These are phyloP conservation scores for Microsporum canis DNA, from an alignment of 2,329 filamentous ascomycete genomes.

Conservation along the genomic window DNA sequence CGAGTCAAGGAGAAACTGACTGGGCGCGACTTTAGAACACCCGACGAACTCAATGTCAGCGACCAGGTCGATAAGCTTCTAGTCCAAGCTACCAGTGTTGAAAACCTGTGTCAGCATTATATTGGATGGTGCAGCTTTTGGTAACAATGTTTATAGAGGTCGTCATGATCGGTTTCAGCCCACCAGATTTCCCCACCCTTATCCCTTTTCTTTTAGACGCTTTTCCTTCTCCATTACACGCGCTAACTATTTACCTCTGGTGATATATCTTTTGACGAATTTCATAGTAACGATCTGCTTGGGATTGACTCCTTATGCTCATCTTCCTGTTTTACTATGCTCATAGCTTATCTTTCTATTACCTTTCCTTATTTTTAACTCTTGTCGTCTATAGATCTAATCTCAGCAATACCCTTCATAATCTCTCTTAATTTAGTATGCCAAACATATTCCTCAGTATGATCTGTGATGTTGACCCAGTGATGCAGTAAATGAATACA, in stretches of 20 bases:
- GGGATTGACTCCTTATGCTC: neutral
- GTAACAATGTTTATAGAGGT: constrained; percentile 37
- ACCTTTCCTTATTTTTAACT: neutral
- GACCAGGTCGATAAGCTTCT: constrained; percentile 91
- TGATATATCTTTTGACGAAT: constrained; percentile 1
- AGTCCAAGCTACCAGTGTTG: constrained; percentile 86
- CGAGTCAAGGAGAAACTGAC: constrained; percentile 93
- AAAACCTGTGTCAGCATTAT: constrained; percentile 97
- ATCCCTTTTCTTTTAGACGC: neutral
- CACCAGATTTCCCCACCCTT: neutral
- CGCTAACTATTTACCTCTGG: neutral
- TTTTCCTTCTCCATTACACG: neutral
- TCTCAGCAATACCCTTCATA: neutral
- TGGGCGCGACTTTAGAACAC: constrained; percentile 78
- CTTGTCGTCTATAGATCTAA: neutral
- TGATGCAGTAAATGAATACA: no score
- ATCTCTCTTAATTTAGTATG: neutral
- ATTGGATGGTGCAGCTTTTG: constrained; percentile 99
- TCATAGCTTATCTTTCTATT: no score
- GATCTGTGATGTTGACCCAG: neutral
- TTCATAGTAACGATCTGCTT: constrained; percentile 3
- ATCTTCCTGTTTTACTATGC: neutral
- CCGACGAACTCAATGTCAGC: constrained; percentile 72
- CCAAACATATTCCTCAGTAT: neutral
- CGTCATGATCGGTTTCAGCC: neutral